Conservation (phyloP, 768 basidiomycete species). For the Tricholoma bakamatsutake region DNA sequence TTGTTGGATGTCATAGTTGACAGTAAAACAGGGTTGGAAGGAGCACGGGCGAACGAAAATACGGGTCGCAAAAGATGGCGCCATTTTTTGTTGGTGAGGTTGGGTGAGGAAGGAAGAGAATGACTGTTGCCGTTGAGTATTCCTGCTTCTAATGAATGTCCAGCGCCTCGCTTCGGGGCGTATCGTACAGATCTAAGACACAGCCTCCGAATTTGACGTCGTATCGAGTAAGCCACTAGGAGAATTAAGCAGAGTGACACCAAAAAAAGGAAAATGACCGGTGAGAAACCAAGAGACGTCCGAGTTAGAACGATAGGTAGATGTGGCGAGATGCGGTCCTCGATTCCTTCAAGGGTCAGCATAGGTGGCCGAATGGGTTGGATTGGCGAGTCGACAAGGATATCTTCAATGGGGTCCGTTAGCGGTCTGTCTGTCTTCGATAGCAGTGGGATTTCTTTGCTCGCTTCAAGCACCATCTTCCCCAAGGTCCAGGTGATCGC, state of each 20-base stretch:
- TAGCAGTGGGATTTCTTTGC: slow-evolving; percentile 65
- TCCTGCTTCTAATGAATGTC: slow-evolving; percentile 50
- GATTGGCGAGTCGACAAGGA: slow-evolving; percentile 51
- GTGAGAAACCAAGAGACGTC: slow-evolving; percentile 67
- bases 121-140: slow-evolving; percentile 16
- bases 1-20: slow-evolving; percentile 21
- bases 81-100: slow-evolving; percentile 24
- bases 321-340: slow-evolving; percentile 60
- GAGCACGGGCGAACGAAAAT: slow-evolving; percentile 22
- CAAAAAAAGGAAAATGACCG: slow-evolving; percentile 56
- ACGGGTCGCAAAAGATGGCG: slow-evolving; percentile 30
- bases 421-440: slow-evolving; percentile 46
- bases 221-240: slow-evolving; percentile 48
- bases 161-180: slow-evolving; percentile 29
- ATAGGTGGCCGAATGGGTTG: slow-evolving; percentile 62
- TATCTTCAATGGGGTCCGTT: slow-evolving; percentile 69
- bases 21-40: slow-evolving; percentile 18
- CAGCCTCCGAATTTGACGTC: slow-evolving; percentile 44
- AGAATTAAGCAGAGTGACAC: slow-evolving; percentile 36
- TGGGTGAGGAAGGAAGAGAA: slow-evolving; percentile 29
- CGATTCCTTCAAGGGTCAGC: slow-evolving; percentile 51
- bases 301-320: slow-evolving; percentile 59
- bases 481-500: slow-evolving; percentile 98
- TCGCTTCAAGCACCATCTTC: slow-evolving; percentile 98
- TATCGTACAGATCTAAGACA: slow-evolving; percentile 40